Percentiles rank a stretch among this genome's conserved stretches.
These are phyloP conservation scores for Corylus heterophylla DNA, from an alignment of 306 rosid species.

Conservation along the genomic window DNA sequence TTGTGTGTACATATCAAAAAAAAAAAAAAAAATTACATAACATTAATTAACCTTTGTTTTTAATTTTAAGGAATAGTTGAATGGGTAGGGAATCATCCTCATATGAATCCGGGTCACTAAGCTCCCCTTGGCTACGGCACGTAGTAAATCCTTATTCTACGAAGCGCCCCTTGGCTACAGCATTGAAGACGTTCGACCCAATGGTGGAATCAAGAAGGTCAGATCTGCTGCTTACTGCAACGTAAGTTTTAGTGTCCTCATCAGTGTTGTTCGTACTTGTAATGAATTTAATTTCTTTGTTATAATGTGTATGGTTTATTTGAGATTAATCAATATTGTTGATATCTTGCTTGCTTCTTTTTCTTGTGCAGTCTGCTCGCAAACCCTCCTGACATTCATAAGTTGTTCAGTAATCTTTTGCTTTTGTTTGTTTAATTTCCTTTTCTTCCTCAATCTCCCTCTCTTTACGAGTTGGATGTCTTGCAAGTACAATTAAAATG, in stretches of 20 bases:
- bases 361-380: slow-evolving; percentile 70
- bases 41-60: too few species aligned
- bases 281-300: too few species aligned
- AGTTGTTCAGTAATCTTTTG: not conserved
- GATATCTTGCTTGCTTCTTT: not conserved
- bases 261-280: not conserved
- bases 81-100: too few species aligned
- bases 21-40: too few species aligned
- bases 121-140: too few species aligned
- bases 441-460: slow-evolving; percentile 43
- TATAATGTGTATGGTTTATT: too few species aligned
- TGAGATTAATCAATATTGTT: not conserved
- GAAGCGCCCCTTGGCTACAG: slow-evolving; percentile 95
- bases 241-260: slow-evolving; percentile 39
- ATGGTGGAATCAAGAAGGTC: slow-evolving; percentile 96
- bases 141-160: slow-evolving; percentile 63
- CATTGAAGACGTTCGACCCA: slow-evolving; percentile 97
- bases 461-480: slow-evolving; percentile 61
- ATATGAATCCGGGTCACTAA: too few species aligned
- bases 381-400: slow-evolving; percentile 72
- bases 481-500: not conserved
- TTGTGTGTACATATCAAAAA: too few species aligned
- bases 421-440: slow-evolving; percentile 24
- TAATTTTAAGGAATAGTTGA: too few species aligned
- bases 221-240: slow-evolving; percentile 98